Base-by-base conservation (phyloP, 2,329 filamentous ascomycete genomes). In the Macroventuria anomochaeta region DNA sequence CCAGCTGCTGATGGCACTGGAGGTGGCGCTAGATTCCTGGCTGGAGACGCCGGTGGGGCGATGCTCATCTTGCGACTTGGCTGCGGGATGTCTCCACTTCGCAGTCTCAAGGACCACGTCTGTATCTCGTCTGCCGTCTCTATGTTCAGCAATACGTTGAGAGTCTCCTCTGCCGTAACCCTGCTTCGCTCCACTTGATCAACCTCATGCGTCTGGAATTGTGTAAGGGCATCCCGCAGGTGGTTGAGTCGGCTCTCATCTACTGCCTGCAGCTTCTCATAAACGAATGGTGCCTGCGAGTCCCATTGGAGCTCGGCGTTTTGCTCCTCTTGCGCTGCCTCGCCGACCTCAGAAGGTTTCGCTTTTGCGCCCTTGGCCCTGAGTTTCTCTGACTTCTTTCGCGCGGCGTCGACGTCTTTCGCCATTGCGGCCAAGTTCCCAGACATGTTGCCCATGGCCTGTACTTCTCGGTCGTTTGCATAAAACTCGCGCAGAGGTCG, bases 221-320 rank as follows among this genome's bases (percentile, higher is more conserved):
- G 93, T 0, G 95, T 97, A 55, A 99, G 83, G 33, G 90, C 85
- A 75, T 97, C 93, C 57, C 93, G 89, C 54, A 99, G 81, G 69
- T 96, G 89, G 74, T 97, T 96, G 62, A 96, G 80, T 50, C 95
- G 86, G 64, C 85, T 88, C 78, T 99, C 95, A 70, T 99, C 95
- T 26, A 96, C 80, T 5, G 90, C 88, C 73, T 99, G 95, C 21
- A 99, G 84, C 56, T 88, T 89, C 76, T 99, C 95, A 70, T 96
- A 97, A 56, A 97, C 89, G 75, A 91, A 97, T 1, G 95, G 95
- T 12, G 95, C 91, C 74, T 96, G 92, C 0, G 91, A 92, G 50
- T 96, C 88, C 95, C 95, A 99, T 71, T 96, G 89, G 61, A 88
- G 84, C 37, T 82, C 85, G n/a, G 91, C 88, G 55, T 86, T 86